Evolutionary conservation across 2,329 filamentous ascomycete species (phyloP).

Genomic region (Phialocephala sp.): DNA sequence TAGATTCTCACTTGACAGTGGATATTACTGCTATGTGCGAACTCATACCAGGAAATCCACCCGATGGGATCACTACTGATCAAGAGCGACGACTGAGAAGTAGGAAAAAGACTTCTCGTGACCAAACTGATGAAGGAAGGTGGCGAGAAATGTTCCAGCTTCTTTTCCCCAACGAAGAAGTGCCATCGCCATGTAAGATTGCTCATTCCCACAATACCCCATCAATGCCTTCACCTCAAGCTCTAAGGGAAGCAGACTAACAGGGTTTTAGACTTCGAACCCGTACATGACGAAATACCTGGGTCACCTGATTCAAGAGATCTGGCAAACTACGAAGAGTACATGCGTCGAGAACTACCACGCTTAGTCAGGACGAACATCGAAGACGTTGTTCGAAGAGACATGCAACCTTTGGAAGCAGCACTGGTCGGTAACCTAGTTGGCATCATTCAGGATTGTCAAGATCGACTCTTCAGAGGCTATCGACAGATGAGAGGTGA

Average conservation of each 20-base stretch:
- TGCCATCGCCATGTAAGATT: conserved; percentile 33
- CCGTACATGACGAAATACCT: conserved; percentile 18
- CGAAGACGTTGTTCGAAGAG: conserved; percentile 14
- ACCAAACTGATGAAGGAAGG: conserved; percentile 29
- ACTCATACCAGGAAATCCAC: conserved; percentile 2
- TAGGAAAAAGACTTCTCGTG: conserved; percentile 26
- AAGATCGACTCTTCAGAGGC: conserved; percentile 6
- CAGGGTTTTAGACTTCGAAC: conserved; percentile 31
- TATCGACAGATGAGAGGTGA: conserved; percentile 10
- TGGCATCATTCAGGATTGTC: conserved; percentile 15
- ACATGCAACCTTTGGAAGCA: conserved; percentile 17
- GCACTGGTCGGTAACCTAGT: conserved; percentile 12
- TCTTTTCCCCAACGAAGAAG: conserved; percentile 28
- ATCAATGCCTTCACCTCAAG: not conserved
- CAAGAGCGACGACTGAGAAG: conserved; percentile 25
- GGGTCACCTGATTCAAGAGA: conserved; percentile 23
- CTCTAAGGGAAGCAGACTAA: not conserved
- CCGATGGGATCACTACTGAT: conserved; percentile 27
- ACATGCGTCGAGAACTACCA: conserved; percentile 28
- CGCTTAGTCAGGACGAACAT: conserved; percentile 12
- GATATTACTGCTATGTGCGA: conserved; percentile 22
- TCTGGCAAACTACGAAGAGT: conserved; percentile 27
- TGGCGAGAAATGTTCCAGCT: conserved; percentile 33
- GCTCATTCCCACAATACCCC: not conserved
- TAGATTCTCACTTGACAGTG: conserved; percentile 28